Base-by-base conservation (phyloP, 345 rosid genomes). In the Conringia planisiliqua region DNA sequence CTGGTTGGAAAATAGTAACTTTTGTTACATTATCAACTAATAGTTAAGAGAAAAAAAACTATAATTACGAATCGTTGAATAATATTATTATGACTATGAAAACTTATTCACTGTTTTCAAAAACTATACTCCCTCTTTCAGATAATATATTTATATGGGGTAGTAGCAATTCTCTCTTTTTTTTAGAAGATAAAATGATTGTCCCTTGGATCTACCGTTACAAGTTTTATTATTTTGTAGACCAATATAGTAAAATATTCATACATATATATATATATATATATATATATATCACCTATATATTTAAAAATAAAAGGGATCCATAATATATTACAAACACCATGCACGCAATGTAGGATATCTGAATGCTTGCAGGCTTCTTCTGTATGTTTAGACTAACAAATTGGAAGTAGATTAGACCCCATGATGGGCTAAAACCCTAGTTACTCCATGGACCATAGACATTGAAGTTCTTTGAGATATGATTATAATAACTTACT, bases 381-480 rank as follows among this genome's bases (percentile, higher is more conserved):
- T 68, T 40, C 50, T 52, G 75, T 35, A 26, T 4, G 57, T 33
- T 76, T 62, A 76, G 59, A 62, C 60, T 70, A 62, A 70, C 75
- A 76, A 76, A 62, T 1, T 70, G 60, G 71, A 76, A 55, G 51
- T 62, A 35, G 44, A 56, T 54, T 69, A 54, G 59, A 70, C 71
- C 51, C 58, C 42, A 70, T 54, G 58, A 68, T 62, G 48, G 30
- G 48, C 58, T 75, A 16, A 40, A 61, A 61, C 43, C 64, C 68
- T 68, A 61, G 39, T 29, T 51, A 13, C 70, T 52, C 62, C 38
- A 18, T 46, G 58, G 54, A 74, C 69, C 56, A 61, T 20, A 40
- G 46, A 33, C 22, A 60, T 32, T 61, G 22, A 60, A 50, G 13
- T 33, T 6, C 1, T 16, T 6, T n/a, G 32, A 36, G 50, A 56